Base-by-base conservation (phyloP, 768 basidiomycete genomes). In the Wakefieldia striispora region DNA sequence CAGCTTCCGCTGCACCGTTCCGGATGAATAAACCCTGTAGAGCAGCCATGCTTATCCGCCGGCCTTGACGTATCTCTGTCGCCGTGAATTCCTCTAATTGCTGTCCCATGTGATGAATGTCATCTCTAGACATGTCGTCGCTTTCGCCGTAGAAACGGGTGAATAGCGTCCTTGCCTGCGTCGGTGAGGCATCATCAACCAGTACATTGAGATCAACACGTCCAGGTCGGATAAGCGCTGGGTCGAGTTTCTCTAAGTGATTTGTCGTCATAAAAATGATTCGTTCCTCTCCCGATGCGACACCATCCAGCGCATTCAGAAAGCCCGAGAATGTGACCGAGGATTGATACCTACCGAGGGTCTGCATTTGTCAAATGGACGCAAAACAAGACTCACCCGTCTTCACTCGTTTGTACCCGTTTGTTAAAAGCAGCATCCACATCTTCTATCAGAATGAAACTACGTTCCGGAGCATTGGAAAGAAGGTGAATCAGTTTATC, bases 181-280 rank as follows among this genome's bases (percentile, higher is more conserved):
- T 70, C 0, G 93, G 82, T 21, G 80, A 84, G 5, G 97, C 91
- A 59, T 99, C 91, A 67, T 87, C 93, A 42, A 99, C 79, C 33
- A 88, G 70, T 56, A 90, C 81, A 23, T 82, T 77, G 40, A 97
- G 67, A 67, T 99, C 97, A 37, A 99, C 95, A 10, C 97, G 82
- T 16, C 97, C 97, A 1, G 97, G 95, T 43, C 97, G 84, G 62
- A 98, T 91, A 40, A 99, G 81, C 0, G 95, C 97, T 6, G 92
- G 87, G 69, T 99, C 97, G 31, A 99, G 81, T 54, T 77, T 79
- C 51, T 89, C 83, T 46, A 90, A 66, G 60, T 98, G 97, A 68
- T 99, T 99, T n/a, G 97, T 98, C 0, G 97, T 99, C 86, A 99
- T 90, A 72, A 99, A 99, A 31, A 99, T 82, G 64, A 99, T 86